phyloP scores from a whole-genome alignment of 768 basidiomycete genomes.

The Lactarius trivialis region DNA sequence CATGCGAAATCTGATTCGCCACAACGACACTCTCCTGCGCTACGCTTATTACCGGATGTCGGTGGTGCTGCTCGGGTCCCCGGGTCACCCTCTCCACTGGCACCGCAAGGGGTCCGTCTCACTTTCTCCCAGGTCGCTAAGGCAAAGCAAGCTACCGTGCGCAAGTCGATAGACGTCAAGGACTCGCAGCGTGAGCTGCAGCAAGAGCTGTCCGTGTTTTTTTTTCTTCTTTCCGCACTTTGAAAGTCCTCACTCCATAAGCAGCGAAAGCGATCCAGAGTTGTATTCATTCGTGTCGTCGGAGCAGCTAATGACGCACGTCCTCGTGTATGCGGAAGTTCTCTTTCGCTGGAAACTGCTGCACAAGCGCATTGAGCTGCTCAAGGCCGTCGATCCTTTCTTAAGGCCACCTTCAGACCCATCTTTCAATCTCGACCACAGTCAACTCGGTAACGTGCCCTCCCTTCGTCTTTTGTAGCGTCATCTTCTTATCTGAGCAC shows the following conservation, averaged over 20 bases:
- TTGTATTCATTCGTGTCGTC: conserved; percentile 22
- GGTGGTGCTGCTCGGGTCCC: conserved; percentile 18
- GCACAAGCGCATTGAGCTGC: conserved; percentile 64
- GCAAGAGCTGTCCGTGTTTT: conserved; percentile 12
- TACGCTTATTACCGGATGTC: conserved; percentile 52
- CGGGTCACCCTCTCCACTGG: conserved; percentile 4
- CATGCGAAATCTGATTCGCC: conserved; percentile 13
- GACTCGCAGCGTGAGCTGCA: conserved; percentile 22
- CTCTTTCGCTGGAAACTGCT: conserved; percentile 67
- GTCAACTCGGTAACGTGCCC: conserved; percentile 22
- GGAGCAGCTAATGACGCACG: conserved; percentile 44
- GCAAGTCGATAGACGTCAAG: conserved; percentile 37
- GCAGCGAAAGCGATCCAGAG: conserved; percentile 2
- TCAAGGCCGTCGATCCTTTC: conserved; percentile 50
- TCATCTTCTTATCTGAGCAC: not conserved
- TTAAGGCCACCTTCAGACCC: not conserved
- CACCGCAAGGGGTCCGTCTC: conserved; percentile 29
- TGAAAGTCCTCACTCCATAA: not conserved
- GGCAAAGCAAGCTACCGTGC: conserved; percentile 28
- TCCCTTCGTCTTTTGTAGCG: not conserved
- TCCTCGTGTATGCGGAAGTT: conserved; percentile 68
- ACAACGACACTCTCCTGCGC: not conserved
- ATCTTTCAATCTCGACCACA: conserved; percentile 19
- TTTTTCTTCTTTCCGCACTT: not conserved
- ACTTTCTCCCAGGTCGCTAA: conserved; percentile 39